phyloP scores from a whole-genome alignment of 768 basidiomycete genomes.

The Russula virescens region DNA sequence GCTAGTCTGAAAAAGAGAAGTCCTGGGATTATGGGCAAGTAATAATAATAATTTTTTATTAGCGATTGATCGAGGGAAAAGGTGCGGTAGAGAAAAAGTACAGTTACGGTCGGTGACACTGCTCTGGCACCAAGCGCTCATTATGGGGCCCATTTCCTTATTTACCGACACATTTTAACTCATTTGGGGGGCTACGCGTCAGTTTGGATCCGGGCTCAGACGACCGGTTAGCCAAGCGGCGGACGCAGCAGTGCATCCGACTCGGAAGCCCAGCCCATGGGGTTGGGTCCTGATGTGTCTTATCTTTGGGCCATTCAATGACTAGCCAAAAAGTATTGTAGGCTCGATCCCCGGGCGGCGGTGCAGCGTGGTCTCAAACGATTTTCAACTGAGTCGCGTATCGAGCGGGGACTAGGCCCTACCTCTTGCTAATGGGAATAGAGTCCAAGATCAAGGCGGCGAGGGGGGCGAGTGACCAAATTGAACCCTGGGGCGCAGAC shows the following conservation, averaged over 20 bases:
- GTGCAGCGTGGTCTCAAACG: no score
- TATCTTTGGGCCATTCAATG: no score
- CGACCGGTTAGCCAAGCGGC: slow-evolving; percentile 17
- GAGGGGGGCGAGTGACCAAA: no score
- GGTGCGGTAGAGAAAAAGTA: neutral
- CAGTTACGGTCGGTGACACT: slow-evolving; percentile 12
- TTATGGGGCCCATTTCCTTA: slow-evolving; percentile 6
- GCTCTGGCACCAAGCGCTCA: neutral
- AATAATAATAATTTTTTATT: slow-evolving; percentile 14
- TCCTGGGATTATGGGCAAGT: slow-evolving; percentile 1
- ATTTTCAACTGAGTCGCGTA: neutral
- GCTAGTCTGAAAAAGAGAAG: slow-evolving; percentile 21
- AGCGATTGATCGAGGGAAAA: slow-evolving; percentile 14
- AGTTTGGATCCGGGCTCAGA: neutral
- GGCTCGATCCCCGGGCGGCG: neutral
- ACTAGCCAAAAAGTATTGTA: neutral
- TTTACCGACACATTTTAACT: slow-evolving; percentile 9
- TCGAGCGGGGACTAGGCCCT: neutral
- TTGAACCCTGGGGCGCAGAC: no score
- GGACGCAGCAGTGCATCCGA: neutral
- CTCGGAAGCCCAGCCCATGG: neutral
- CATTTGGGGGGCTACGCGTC: neutral
- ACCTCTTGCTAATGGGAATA: no score
- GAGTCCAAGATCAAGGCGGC: no score
- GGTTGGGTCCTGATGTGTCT: neutral